Conservation (phyloP, 345 rosid genomes). For the Camelina hispida region DNA sequence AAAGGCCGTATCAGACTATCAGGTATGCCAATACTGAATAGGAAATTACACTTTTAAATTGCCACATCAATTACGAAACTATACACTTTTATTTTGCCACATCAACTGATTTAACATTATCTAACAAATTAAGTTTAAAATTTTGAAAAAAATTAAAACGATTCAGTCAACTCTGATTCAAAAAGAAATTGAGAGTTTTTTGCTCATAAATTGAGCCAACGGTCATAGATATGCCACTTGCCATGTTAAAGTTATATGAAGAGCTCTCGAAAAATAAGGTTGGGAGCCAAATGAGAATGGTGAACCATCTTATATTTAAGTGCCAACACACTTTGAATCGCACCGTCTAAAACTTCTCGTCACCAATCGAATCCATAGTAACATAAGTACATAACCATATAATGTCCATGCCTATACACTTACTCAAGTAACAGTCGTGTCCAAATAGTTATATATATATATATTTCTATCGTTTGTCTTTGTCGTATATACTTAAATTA, state of each 20-base stretch:
- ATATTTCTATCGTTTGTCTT: neutral
- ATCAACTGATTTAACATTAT: too few species aligned
- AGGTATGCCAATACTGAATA: neutral
- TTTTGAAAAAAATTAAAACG: too few species aligned
- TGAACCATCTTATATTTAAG: neutral
- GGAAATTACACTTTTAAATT: neutral
- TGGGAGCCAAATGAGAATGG: neutral
- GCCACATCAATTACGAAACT: neutral
- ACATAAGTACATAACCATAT: neutral
- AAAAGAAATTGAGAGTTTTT: too few species aligned
- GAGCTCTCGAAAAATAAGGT: too few species aligned
- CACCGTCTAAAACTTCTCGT: neutral
- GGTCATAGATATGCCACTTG: too few species aligned
- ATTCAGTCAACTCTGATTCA: too few species aligned
- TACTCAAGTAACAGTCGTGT: neutral
- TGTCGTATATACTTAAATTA: slow-evolving; percentile 23
- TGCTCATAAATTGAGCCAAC: too few species aligned
- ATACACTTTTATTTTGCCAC: too few species aligned
- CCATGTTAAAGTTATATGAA: neutral
- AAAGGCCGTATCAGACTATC: neutral
- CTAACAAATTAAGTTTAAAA: too few species aligned
- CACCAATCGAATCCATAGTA: neutral
- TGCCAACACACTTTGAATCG: neutral
- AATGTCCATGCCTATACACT: neutral
- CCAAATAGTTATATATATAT: neutral